Evolutionary conservation across 768 basidiomycete species (phyloP).

Genomic region (Boletus subparvulus): DNA sequence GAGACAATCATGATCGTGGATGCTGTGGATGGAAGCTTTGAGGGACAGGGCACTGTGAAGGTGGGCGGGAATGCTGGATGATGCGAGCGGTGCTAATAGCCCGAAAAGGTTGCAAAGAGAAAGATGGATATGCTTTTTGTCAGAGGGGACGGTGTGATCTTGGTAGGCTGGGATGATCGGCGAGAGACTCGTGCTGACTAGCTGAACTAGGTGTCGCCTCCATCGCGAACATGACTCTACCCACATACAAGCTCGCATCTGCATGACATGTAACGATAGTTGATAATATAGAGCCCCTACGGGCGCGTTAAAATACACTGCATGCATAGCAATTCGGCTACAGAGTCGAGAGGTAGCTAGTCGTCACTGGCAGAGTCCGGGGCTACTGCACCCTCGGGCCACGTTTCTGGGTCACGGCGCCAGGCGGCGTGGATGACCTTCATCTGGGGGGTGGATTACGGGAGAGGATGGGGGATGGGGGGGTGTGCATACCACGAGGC

Average conservation of each 20-base stretch:
- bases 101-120: slow-evolving; percentile 76
- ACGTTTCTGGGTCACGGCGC: slow-evolving; percentile 68
- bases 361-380: slow-evolving; percentile 65
- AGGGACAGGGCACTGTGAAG: slow-evolving; percentile 62
- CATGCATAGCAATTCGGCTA: background rate
- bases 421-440: slow-evolving; percentile 73
- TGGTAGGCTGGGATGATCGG: slow-evolving; percentile 52
- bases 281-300: background rate
- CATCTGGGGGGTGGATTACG: slow-evolving; percentile 45
- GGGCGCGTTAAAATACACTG: background rate
- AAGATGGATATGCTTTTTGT: slow-evolving; percentile 99
- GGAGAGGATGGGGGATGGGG: background rate
- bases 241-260: slow-evolving; percentile 29
- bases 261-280: slow-evolving; percentile 10
- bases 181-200: slow-evolving; percentile 11
- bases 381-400: slow-evolving; percentile 63
- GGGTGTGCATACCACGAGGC: slow-evolving; percentile 52
- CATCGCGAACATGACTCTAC: slow-evolving; percentile 61
- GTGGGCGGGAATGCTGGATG: slow-evolving; percentile 37
- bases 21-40: slow-evolving; percentile 60
- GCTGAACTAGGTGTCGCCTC: slow-evolving; percentile 67
- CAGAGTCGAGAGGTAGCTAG: background rate
- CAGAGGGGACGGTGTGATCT: slow-evolving; percentile 93
- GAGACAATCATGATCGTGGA: slow-evolving; percentile 98
- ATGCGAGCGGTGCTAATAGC: background rate